Evolutionary conservation across 768 basidiomycete species (phyloP).

Genomic region (Kwoniella mangroviensis): DNA sequence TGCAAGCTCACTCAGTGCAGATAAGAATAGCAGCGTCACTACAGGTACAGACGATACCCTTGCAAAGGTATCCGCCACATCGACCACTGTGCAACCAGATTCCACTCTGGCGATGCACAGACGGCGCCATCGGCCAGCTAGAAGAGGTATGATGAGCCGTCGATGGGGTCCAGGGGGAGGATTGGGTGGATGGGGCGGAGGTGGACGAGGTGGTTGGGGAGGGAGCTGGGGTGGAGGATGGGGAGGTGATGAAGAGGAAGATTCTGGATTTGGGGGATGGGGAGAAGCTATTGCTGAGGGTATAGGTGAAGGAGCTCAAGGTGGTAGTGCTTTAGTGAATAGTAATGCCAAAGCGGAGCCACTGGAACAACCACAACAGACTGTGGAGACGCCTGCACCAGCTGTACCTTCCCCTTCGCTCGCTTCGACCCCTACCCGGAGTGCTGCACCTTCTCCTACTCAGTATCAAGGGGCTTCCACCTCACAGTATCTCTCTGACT

Average conservation of each 20-base stretch:
- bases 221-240: background rate
- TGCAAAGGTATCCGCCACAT: background rate
- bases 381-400: background rate
- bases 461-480: too few relatives aligned
- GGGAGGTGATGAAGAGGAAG: slow-evolving; percentile 1
- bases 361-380: background rate
- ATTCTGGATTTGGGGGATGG: background rate
- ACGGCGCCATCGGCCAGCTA: slow-evolving; percentile 2
- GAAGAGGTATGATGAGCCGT: background rate
- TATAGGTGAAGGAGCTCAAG: background rate
- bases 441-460: background rate
- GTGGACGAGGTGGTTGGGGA: background rate
- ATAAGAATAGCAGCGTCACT: background rate
- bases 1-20: too few relatives aligned
- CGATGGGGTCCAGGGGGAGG: background rate
- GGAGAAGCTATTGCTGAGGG: background rate
- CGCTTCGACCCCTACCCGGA: background rate
- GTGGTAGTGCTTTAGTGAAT: background rate
- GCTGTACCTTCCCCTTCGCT: background rate
- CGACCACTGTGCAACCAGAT: background rate
- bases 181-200: background rate
- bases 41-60: background rate
- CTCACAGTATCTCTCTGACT: too few relatives aligned
- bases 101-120: background rate
- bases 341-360: slow-evolving; percentile 1